A percentile compares a stretch with the other conserved stretches of the same genome.
Evolutionary conservation across 495 filamentous ascomycete species (phyloP).

Genomic region (Neurospora sp.): DNA sequence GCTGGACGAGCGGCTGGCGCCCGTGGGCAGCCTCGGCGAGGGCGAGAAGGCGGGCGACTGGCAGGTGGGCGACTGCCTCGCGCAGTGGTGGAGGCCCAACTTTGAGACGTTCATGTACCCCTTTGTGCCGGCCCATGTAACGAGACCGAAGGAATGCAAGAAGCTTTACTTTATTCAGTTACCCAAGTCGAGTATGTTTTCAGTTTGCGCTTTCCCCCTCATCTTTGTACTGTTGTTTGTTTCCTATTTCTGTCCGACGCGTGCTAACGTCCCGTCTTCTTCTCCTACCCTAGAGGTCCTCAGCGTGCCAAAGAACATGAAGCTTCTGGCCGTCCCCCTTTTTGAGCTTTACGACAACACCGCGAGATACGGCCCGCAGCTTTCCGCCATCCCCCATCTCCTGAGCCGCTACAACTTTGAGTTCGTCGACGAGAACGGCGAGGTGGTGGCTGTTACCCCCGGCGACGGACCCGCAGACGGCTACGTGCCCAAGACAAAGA

Average conservation of each 20-base stretch:
- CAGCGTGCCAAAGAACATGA: slow-evolving; percentile 98
- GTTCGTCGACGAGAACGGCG: slow-evolving; percentile 90
- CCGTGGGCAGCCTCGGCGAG: slow-evolving; percentile 76
- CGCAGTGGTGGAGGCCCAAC: slow-evolving; percentile 97
- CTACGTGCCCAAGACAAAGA: slow-evolving; percentile 54
- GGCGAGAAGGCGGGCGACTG: slow-evolving; percentile 85
- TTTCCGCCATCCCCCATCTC: slow-evolving; percentile 89
- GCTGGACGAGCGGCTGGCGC: slow-evolving; percentile 64
- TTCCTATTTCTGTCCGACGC: neutral
- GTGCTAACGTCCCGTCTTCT: slow-evolving; percentile 10
- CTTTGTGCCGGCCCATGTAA: slow-evolving; percentile 89
- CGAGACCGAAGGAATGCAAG: slow-evolving; percentile 96
- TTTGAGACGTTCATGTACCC: slow-evolving; percentile 99
- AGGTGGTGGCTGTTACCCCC: slow-evolving; percentile 79
- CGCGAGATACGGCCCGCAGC: slow-evolving; percentile 84
- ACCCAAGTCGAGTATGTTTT: slow-evolving; percentile 70
- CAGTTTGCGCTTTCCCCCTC: too few species aligned
- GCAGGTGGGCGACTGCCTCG: slow-evolving; percentile 87
- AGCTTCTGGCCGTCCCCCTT: slow-evolving; percentile 87
- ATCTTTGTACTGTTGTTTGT: too few species aligned
- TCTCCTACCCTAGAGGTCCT: slow-evolving; percentile 61
- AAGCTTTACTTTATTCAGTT: slow-evolving; percentile 96
- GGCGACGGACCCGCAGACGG: slow-evolving; percentile 41
- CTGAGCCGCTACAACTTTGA: slow-evolving; percentile 95
- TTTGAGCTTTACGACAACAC: slow-evolving; percentile 99